Base-by-base conservation (phyloP, 768 basidiomycete genomes). In the Zangia roseola region DNA sequence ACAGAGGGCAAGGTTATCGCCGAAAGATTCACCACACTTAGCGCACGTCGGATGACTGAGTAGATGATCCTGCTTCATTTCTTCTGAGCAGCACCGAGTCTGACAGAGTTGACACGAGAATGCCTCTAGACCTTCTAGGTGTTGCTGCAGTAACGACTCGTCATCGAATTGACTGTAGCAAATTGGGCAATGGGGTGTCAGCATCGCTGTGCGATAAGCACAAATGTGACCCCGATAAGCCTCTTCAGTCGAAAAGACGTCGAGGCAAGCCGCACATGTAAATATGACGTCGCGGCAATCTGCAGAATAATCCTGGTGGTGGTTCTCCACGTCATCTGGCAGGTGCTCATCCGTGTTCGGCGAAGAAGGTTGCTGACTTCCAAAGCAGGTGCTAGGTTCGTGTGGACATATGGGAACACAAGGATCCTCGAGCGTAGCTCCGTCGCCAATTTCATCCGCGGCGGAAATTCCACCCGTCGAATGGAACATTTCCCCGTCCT, bases 151-250 rank as follows among this genome's bases (percentile, higher is more conserved):
- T 13, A 25, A 45, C 5, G 20, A 4, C 5, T 17, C 50, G 19
- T 67, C 57, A n/a, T 52, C 57, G 34, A 65, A 63, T 21, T 54
- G 60, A 38, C 39, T 40, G 36, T 54, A 66, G 49, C 64, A 65
- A 10, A 49, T 20, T 8, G 40, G 23, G 40, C 63, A 65, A 30
- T 63, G 64, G 5, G 45, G 53, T 12, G 45, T 58, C 31, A 50
- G 9, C 23, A 53, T 45, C 5, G n/a, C 6, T 10, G 41, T 30
- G 19, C 41, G 60, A 38, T 40, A 38, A 17, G 43, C 21, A 30
- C 64, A 64, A 40, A 43, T 21, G 21, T 65, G 64, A 25, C 37
- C 14, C 25, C 6, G 56, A 33, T 46, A 40, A 0, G 39, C 52
- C n/a, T 38, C 42, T 28, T 49, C 50, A 0, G 45, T 55, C 21